phyloP scores from a whole-genome alignment of 192 early-diverging fungal genomes.

The Coemansia sp. region DNA sequence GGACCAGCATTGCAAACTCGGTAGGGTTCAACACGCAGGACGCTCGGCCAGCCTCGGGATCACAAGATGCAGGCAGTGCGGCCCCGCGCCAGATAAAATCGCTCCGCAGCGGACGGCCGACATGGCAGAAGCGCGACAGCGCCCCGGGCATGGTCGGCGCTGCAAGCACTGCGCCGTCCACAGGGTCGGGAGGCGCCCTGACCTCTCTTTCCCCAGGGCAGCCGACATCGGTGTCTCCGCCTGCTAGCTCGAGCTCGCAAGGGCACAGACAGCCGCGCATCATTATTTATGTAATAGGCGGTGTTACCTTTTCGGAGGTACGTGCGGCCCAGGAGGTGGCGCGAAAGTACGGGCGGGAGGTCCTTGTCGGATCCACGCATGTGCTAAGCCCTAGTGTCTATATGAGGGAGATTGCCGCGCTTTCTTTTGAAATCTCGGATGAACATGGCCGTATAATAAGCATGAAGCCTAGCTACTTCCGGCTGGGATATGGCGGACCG shows the following conservation, averaged over 20 bases:
- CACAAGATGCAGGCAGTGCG: constrained; percentile 16
- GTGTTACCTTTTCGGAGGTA: constrained; percentile 48
- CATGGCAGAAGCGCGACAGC: constrained; percentile 57
- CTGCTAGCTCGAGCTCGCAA: not conserved
- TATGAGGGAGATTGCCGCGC: constrained; percentile 44
- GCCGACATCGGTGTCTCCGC: constrained; percentile 8
- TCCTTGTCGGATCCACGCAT: constrained; percentile 50
- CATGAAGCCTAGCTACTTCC: constrained; percentile 41
- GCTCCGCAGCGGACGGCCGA: constrained; percentile 43
- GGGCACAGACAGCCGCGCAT: constrained; percentile 31
- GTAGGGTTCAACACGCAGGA: constrained; percentile 35
- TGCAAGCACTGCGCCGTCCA: constrained; percentile 15
- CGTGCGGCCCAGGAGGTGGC: constrained; percentile 53
- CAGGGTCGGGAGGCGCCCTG: constrained; percentile 6
- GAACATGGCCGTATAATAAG: constrained; percentile 28
- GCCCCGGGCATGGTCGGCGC: constrained; percentile 17
- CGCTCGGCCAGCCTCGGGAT: constrained; percentile 23
- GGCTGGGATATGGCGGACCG: constrained; percentile 47
- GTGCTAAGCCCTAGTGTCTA: constrained; percentile 48
- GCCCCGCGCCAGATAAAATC: constrained; percentile 45
- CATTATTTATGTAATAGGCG: constrained; percentile 54
- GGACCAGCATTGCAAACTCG: constrained; percentile 45
- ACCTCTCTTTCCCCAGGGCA: constrained; percentile 9
- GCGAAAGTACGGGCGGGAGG: constrained; percentile 47
- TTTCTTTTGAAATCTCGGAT: constrained; percentile 47